Percentiles rank a stretch among this genome's conserved stretches.
Conservation (phyloP, 179 eudicot genomes). For the Heliamphora pulchella region DNA sequence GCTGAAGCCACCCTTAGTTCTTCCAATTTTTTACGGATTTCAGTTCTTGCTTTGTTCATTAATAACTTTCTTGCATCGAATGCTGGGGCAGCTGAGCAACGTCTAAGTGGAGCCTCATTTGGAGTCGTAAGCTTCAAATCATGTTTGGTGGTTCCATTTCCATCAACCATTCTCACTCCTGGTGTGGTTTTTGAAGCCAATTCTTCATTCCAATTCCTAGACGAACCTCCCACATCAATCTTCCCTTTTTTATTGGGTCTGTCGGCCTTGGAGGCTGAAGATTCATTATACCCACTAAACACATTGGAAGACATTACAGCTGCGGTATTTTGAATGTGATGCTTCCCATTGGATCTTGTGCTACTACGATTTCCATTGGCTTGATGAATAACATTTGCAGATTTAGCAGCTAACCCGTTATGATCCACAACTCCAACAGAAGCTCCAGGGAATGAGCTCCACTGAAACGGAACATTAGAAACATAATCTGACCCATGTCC, state of each 20-base stretch:
- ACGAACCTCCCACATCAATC: constrained; percentile 33
- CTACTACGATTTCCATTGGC: constrained; percentile 49
- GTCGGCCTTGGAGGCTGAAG: constrained; percentile 36
- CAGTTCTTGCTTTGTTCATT: constrained; percentile 44
- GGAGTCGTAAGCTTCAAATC: constrained; percentile 28
- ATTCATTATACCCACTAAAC: constrained; percentile 27
- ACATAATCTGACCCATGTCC: constrained; percentile 61
- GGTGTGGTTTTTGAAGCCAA: constrained; percentile 24
- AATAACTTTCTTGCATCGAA: constrained; percentile 47
- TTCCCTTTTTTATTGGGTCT: constrained; percentile 57
- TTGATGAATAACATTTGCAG: constrained; percentile 47
- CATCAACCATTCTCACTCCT: constrained; percentile 33
- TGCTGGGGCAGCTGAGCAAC: constrained; percentile 27
- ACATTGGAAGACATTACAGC: constrained; percentile 36
- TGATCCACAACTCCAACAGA: constrained; percentile 49
- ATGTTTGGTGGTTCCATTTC: constrained; percentile 31
- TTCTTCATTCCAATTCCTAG: constrained; percentile 27
- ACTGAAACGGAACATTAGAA: constrained; percentile 66
- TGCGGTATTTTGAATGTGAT: constrained; percentile 6
- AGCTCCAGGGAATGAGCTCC: constrained; percentile 57
- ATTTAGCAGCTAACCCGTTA: constrained; percentile 32
- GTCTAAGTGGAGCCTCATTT: constrained; percentile 30
- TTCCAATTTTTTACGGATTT: constrained; percentile 34
- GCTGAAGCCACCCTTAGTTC: constrained; percentile 32
- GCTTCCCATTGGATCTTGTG: constrained; percentile 26